These are phyloP conservation scores for Epichloe gansuensis DNA, from an alignment of 2,329 filamentous ascomycete species.

Conservation along the genomic window DNA sequence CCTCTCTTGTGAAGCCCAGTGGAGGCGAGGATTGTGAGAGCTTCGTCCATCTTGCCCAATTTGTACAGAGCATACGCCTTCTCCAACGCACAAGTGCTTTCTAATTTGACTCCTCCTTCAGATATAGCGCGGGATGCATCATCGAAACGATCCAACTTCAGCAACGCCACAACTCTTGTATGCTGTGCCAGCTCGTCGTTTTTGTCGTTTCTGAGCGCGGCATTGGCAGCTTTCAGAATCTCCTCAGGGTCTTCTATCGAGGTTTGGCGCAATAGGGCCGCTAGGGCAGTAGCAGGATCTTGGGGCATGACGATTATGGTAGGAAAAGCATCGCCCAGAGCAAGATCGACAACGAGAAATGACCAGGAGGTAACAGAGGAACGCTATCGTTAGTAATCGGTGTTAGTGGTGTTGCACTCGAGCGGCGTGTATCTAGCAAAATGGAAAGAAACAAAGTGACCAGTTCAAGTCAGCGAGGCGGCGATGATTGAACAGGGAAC, in stretches of 20 bases:
- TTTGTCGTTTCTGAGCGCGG: slow-evolving; percentile 49
- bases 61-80: slow-evolving; percentile 79
- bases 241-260: slow-evolving; percentile 61
- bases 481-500: no score
- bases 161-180: slow-evolving; percentile 58
- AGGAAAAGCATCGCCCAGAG: not conserved
- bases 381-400: not conserved
- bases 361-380: not conserved
- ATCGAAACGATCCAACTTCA: slow-evolving; percentile 72
- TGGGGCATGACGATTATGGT: slow-evolving; percentile 22
- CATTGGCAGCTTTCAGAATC: slow-evolving; percentile 50
- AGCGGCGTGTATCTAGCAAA: no score
- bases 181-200: slow-evolving; percentile 47
- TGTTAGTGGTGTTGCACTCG: not conserved
- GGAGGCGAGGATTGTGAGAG: slow-evolving; percentile 33
- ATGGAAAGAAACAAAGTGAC: not conserved
- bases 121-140: slow-evolving; percentile 60
- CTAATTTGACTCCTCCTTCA: slow-evolving; percentile 47
- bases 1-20: slow-evolving; percentile 19
- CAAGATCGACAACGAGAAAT: not conserved
- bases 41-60: slow-evolving; percentile 53
- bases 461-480: not conserved
- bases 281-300: slow-evolving; percentile 37
- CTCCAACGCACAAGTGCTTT: slow-evolving; percentile 51
- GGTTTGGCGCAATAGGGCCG: slow-evolving; percentile 39